phyloP scores from a whole-genome alignment of 1,139 yeast species.

The Taphrina communis region DNA sequence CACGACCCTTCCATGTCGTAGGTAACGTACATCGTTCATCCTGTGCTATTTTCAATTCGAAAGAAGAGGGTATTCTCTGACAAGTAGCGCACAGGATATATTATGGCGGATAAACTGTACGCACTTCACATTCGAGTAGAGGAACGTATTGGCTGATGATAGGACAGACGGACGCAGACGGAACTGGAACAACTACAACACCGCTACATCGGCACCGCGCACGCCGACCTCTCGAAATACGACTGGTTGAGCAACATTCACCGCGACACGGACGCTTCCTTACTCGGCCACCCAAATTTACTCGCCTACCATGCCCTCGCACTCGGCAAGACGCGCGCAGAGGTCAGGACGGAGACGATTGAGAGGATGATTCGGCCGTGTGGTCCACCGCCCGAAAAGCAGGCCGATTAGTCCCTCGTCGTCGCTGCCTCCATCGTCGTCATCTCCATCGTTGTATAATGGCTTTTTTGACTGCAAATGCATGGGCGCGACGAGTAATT shows the following conservation, averaged over 20 bases:
- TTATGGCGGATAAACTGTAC: constrained; percentile 9
- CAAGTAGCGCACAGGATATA: no score
- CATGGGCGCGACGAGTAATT: no score
- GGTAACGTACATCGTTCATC: no score
- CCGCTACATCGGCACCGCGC: constrained; percentile 73
- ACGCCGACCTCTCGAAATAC: constrained; percentile 66
- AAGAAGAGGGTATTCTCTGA: no score
- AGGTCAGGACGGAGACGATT: constrained; percentile 60
- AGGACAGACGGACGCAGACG: constrained; percentile 60
- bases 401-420: constrained; percentile 22
- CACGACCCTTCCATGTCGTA: no score
- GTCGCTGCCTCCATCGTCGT: not conserved
- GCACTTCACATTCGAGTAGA: not conserved
- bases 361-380: constrained; percentile 65
- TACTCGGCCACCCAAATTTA: constrained; percentile 71
- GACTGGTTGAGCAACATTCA: constrained; percentile 68
- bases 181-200: constrained; percentile 66
- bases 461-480: no score
- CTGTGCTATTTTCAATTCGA: no score
- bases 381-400: constrained; percentile 49
- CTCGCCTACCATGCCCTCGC: constrained; percentile 72
- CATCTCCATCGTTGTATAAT: no score
- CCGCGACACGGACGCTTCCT: constrained; percentile 73
- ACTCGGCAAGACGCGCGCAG: constrained; percentile 60
- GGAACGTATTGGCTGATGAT: not conserved